A percentile compares a stretch with the other conserved stretches of the same genome.
These are phyloP conservation scores for Pigoraptor vietnamica DNA, from an alignment of 78 protist genomes.

Conservation along the genomic window DNA sequence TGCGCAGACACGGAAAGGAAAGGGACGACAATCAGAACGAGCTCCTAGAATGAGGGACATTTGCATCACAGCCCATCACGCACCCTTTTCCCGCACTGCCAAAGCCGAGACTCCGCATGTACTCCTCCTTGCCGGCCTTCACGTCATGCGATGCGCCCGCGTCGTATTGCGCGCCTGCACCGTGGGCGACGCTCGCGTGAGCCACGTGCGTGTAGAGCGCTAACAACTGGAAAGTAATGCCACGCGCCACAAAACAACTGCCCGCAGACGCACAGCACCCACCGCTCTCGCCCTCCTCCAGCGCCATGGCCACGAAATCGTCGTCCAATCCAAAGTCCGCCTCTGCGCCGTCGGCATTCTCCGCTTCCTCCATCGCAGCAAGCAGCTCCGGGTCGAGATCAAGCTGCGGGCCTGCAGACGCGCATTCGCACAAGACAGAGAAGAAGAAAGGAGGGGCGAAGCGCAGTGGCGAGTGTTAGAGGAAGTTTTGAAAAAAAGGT, in stretches of 20 bases:
- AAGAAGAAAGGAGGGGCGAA: too few relatives aligned
- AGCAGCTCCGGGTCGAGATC: constrained; percentile 24
- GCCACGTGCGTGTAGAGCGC: too few relatives aligned
- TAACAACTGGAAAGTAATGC: too few relatives aligned
- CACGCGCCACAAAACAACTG: too few relatives aligned
- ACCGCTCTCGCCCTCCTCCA: neutral
- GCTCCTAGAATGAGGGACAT: neutral
- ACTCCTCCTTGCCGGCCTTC: neutral
- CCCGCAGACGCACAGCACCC: too few relatives aligned
- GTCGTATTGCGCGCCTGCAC: neutral
- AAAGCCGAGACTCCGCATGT: neutral
- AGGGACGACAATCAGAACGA: too few relatives aligned
- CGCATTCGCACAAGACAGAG: neutral
- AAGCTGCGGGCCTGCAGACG: neutral
- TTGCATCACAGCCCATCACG: neutral
- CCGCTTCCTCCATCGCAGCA: constrained; percentile 13
- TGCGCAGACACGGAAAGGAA: too few relatives aligned
- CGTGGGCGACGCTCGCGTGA: too few relatives aligned
- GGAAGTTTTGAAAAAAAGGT: neutral
- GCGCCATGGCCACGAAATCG: constrained; percentile 10
- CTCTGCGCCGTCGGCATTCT: neutral
- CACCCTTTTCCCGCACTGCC: neutral
- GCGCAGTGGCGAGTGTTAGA: neutral
- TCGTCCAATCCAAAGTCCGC: constrained; percentile 14
- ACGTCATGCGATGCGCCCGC: neutral